Evolutionary conservation across 495 filamentous ascomycete genomes (phyloP).

Genomic region (Tuber melanosporum): DNA sequence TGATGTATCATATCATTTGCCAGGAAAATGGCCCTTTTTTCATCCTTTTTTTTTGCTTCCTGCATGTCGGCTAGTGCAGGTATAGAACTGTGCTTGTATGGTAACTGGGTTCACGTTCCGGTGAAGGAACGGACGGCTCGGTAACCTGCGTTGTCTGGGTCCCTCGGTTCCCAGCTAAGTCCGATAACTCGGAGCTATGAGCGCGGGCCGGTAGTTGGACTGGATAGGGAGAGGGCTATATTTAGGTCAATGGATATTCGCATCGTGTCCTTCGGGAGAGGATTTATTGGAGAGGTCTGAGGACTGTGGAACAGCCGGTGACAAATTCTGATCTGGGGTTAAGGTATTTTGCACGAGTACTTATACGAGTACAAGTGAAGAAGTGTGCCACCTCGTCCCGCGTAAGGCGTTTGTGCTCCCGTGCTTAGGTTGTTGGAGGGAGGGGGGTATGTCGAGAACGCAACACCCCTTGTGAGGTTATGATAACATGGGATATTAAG

Average conservation of each 20-base stretch:
- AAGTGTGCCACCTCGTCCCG: background rate
- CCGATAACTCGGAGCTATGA: background rate
- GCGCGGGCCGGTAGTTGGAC: background rate
- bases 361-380: background rate
- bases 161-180: background rate
- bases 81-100: background rate
- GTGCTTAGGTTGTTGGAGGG: background rate
- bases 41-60: background rate
- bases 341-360: background rate
- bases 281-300: background rate
- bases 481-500: conserved; percentile 5
- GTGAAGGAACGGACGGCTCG: background rate
- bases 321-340: background rate
- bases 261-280: background rate
- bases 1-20: conserved; percentile 4
- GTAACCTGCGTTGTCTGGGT: background rate
- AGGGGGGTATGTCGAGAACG: background rate
- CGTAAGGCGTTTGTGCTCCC: background rate
- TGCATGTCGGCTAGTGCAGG: background rate
- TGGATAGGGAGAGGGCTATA: background rate
- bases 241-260: background rate
- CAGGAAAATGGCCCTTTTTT: conserved; percentile 2
- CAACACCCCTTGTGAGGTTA: background rate
- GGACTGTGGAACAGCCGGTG: background rate
- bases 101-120: background rate